Evolutionary conservation across 139 green algal species (phyloP).

Genomic region (Chlamydomonas eustigma): DNA sequence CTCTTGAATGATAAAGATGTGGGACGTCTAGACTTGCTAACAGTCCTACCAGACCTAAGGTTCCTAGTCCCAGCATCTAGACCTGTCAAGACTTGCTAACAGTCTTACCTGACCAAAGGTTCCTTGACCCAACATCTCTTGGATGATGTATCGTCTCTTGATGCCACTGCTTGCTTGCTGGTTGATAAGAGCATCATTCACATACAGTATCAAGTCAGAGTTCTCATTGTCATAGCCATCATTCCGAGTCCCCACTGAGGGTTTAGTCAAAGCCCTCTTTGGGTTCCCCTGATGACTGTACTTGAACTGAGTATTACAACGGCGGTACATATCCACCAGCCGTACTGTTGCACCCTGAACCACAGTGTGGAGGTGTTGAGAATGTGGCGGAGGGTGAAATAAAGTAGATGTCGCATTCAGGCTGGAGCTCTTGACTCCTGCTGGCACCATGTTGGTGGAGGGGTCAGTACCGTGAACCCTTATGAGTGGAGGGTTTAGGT

Average conservation of each 20-base stretch:
- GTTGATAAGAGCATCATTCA: conserved; percentile 62
- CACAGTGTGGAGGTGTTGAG: conserved; percentile 11
- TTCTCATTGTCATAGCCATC: conserved; percentile 82
- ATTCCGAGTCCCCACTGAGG: conserved; percentile 53
- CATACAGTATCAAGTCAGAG: conserved; percentile 80
- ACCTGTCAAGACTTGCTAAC: too few relatives aligned
- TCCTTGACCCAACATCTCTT: conserved; percentile 81
- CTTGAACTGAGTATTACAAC: conserved; percentile 27
- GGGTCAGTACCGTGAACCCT: too few relatives aligned
- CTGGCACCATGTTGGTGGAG: too few relatives aligned
- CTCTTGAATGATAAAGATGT: too few relatives aligned
- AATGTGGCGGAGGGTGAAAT: too few relatives aligned
- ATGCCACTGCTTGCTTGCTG: conserved; percentile 23
- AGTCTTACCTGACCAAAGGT: conserved; percentile 95
- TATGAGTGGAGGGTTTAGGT: too few relatives aligned
- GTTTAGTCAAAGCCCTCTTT: conserved; percentile 69
- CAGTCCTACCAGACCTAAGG: too few relatives aligned
- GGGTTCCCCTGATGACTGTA: conserved; percentile 37
- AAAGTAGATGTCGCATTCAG: too few relatives aligned
- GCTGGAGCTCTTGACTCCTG: too few relatives aligned
- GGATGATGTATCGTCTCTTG: conserved; percentile 17
- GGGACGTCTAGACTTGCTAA: too few relatives aligned
- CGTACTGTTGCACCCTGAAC: conserved; percentile 12
- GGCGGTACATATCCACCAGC: conserved; percentile 27
- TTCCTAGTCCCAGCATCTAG: too few relatives aligned